phyloP scores from a whole-genome alignment of 2,329 filamentous ascomycete species.

The Colletotrichum spinosum region DNA sequence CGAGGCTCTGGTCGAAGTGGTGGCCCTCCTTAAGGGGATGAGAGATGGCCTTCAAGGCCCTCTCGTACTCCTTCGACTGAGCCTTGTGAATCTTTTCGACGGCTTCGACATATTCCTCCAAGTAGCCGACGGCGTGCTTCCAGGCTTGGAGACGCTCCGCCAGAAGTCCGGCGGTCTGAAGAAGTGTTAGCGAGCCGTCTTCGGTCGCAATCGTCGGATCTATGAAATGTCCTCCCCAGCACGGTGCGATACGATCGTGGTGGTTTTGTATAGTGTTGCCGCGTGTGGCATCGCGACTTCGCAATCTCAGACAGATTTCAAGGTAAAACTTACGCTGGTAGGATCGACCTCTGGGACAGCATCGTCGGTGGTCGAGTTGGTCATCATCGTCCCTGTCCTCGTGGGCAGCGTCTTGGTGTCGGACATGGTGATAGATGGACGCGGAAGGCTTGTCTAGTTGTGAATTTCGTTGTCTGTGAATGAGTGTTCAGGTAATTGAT shows the following conservation, averaged over 20 bases:
- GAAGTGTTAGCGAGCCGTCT: conserved; percentile 4
- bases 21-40: conserved; percentile 88
- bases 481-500: no score
- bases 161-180: conserved; percentile 81
- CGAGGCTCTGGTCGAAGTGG: conserved; percentile 92
- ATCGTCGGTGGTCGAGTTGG: conserved; percentile 57
- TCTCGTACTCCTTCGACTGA: conserved; percentile 95
- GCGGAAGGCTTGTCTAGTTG: conserved; percentile 21
- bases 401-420: conserved; percentile 53
- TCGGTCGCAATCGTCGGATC: no score
- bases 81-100: conserved; percentile 88
- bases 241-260: not conserved
- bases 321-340: conserved; percentile 59
- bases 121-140: conserved; percentile 92
- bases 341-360: conserved; percentile 70
- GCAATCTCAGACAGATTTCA: no score
- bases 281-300: not conserved
- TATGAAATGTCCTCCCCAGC: not conserved
- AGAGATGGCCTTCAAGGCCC: conserved; percentile 89
- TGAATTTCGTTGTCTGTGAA: no score
- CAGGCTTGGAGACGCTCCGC: conserved; percentile 90
- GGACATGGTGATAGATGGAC: conserved; percentile 46
- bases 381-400: conserved; percentile 56
- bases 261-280: not conserved
- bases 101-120: conserved; percentile 88